A percentile compares a stretch with the other conserved stretches of the same genome.
Evolutionary conservation across 371 early-diverging fungal genomes (phyloP).

Genomic region (Haplosporangium sp.): DNA sequence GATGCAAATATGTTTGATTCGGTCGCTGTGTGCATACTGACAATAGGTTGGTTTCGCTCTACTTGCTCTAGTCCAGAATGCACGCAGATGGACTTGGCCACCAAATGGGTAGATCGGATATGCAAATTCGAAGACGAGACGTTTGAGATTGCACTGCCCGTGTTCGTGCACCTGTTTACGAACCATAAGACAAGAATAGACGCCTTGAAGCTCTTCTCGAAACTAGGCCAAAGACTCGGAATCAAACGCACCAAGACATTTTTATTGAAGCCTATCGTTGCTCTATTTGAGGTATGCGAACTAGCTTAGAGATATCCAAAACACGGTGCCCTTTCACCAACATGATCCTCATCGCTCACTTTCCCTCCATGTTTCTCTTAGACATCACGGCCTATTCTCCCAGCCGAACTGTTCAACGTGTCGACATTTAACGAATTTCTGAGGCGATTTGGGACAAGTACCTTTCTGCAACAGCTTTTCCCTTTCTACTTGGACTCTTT

Average conservation of each 20-base stretch:
- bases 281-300: constrained; percentile 67
- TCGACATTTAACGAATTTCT: constrained; percentile 63
- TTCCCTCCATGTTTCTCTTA: constrained; percentile 15
- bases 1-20: too few species aligned
- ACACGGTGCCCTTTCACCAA: too few species aligned
- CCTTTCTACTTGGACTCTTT: constrained; percentile 73
- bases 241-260: constrained; percentile 63
- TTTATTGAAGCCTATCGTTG: constrained; percentile 67
- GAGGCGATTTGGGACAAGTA: constrained; percentile 63
- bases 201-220: constrained; percentile 67
- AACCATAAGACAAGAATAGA: constrained; percentile 64
- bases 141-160: constrained; percentile 69
- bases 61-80: constrained; percentile 18
- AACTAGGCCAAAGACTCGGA: constrained; percentile 68
- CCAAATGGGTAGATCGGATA: constrained; percentile 70
- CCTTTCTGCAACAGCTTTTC: constrained; percentile 69
- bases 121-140: constrained; percentile 71
- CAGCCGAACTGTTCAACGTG: constrained; percentile 61
- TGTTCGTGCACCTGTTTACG: constrained; percentile 66
- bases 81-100: constrained; percentile 58
- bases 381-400: constrained; percentile 66
- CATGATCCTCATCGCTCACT: neutral
- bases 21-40: too few species aligned
- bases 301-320: neutral
- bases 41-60: neutral